phyloP scores from a whole-genome alignment of 139 green algal species.

The Chlamydomonas sp. region DNA sequence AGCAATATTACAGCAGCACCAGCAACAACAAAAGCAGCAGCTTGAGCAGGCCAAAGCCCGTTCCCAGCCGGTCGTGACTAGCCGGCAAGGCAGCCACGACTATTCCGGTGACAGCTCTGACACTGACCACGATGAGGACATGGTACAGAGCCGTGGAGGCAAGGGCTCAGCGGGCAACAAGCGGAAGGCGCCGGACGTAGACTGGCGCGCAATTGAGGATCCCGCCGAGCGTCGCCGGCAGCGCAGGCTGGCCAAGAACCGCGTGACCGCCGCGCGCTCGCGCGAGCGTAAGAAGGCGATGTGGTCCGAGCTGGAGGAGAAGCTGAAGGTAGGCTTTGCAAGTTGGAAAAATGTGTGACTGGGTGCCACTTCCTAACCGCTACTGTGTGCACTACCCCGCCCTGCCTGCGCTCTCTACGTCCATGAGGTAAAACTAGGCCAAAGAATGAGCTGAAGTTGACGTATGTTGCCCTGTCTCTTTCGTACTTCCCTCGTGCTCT shows the following conservation, averaged over 20 bases:
- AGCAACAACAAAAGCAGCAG: too few relatives aligned
- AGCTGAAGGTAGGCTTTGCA: constrained; percentile 7
- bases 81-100: constrained; percentile 14
- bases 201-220: constrained; percentile 70
- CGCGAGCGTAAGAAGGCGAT: constrained; percentile 73
- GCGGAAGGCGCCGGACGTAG: constrained; percentile 51
- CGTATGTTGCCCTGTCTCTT: background rate
- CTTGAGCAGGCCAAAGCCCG: constrained; percentile 39
- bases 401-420: background rate
- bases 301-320: constrained; percentile 57
- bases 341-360: background rate
- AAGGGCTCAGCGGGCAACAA: constrained; percentile 22
- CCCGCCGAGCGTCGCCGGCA: constrained; percentile 67
- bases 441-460: background rate
- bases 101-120: constrained; percentile 17
- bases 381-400: background rate
- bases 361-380: background rate
- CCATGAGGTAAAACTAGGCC: background rate
- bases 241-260: constrained; percentile 73
- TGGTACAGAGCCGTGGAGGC: background rate
- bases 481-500: background rate
- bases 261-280: constrained; percentile 66
- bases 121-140: background rate
- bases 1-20: background rate
- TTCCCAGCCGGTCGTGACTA: constrained; percentile 1